A percentile compares a stretch with the other conserved stretches of the same genome.
Evolutionary conservation across 2,329 filamentous ascomycete genomes (phyloP).

Genomic region (Trichoderma arundinaceum): DNA sequence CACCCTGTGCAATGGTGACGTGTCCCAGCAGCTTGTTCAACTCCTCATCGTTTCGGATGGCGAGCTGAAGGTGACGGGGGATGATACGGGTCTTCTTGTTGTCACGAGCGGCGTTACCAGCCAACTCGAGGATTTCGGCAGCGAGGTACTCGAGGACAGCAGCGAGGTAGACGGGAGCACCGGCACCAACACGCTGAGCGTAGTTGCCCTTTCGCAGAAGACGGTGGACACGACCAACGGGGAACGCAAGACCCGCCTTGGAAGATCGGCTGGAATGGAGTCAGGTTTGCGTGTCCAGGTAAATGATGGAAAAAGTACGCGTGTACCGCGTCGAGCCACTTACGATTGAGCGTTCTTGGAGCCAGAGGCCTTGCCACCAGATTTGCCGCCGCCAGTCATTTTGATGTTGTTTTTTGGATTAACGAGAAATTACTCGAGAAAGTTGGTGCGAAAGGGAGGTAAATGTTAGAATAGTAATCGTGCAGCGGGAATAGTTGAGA

Average conservation of each 20-base stretch:
- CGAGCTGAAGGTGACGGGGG: conserved; percentile 96
- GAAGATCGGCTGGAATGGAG: conserved; percentile 78
- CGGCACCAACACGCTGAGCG: conserved; percentile 98
- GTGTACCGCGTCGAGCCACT: conserved; percentile 52
- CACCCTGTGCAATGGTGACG: conserved; percentile 95
- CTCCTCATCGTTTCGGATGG: conserved; percentile 99
- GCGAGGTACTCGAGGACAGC: conserved; percentile 98
- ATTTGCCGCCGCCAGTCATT: conserved; percentile 82
- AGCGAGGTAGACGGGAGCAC: conserved; percentile 95
- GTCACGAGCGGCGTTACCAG: conserved; percentile 97
- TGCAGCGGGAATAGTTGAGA: conserved; percentile 48
- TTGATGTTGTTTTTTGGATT: conserved; percentile 23
- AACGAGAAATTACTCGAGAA: conserved; percentile 29
- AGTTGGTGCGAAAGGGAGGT: conserved; percentile 30
- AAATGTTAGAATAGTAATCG: conserved; percentile 41
- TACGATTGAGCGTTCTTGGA: conserved; percentile 99
- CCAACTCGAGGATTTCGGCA: conserved; percentile 97
- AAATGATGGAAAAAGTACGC: background rate
- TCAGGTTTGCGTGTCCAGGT: conserved; percentile 7
- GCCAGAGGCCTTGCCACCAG: conserved; percentile 98
- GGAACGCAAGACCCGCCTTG: conserved; percentile 99
- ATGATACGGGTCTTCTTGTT: conserved; percentile 99
- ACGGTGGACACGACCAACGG: conserved; percentile 98
- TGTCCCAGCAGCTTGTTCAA: conserved; percentile 98
- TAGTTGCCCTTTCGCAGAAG: conserved; percentile 99